These are phyloP conservation scores for Globisporangium sylvaticum DNA, from an alignment of 352 stramenopile species.

Conservation along the genomic window DNA sequence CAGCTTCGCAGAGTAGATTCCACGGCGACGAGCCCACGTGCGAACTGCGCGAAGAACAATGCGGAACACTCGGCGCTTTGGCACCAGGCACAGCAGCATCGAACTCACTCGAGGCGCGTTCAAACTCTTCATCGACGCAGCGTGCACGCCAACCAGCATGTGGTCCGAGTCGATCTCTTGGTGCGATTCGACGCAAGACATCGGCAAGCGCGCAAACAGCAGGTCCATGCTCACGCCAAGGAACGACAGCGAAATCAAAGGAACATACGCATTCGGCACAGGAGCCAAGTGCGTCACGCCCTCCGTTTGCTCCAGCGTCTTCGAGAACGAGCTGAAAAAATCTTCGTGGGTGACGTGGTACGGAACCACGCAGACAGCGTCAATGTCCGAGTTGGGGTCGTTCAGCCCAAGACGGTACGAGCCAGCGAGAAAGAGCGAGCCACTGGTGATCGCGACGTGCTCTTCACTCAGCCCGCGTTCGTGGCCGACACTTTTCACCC, in stretches of 20 bases:
- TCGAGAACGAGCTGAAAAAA: slow-evolving; percentile 82
- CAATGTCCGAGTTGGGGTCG: slow-evolving; percentile 80
- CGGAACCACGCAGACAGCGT: slow-evolving; percentile 78
- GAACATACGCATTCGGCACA: slow-evolving; percentile 89
- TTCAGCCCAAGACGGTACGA: slow-evolving; percentile 85
- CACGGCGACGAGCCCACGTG: slow-evolving; percentile 80
- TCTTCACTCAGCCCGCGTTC: slow-evolving; percentile 65
- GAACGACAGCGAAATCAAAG: slow-evolving; percentile 90
- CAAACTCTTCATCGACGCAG: slow-evolving; percentile 92
- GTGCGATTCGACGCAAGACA: slow-evolving; percentile 55
- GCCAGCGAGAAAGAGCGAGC: slow-evolving; percentile 77
- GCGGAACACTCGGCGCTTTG: slow-evolving; percentile 87
- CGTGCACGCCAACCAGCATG: slow-evolving; percentile 91
- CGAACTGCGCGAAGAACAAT: slow-evolving; percentile 72
- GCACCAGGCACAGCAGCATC: slow-evolving; percentile 91
- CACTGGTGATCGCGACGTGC: slow-evolving; percentile 69
- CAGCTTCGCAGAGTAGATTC: slow-evolving; percentile 96
- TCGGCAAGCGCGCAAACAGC: slow-evolving; percentile 83
- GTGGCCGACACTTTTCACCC: slow-evolving; percentile 71
- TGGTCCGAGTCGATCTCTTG: slow-evolving; percentile 85
- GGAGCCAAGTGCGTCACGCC: slow-evolving; percentile 74
- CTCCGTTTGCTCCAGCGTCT: slow-evolving; percentile 52
- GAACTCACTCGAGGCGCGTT: slow-evolving; percentile 95
- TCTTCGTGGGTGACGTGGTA: slow-evolving; percentile 81
- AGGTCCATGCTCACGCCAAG: slow-evolving; percentile 89